Evolutionary conservation across 2,329 filamentous ascomycete species (phyloP).

Genomic region (Drechslerella dactyloides): DNA sequence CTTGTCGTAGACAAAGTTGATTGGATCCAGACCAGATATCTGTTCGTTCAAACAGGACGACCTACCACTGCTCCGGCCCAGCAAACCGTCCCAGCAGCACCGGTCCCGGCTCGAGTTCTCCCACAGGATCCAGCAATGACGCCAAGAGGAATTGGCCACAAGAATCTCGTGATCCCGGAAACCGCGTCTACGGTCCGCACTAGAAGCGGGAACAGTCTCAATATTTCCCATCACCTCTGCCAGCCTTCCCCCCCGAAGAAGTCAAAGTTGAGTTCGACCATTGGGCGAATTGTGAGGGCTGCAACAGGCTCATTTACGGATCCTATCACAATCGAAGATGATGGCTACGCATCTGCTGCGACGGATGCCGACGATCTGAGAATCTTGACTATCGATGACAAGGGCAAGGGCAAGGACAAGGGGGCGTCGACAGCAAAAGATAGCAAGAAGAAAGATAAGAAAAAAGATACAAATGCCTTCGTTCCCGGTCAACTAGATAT

Average conservation of each 20-base stretch:
- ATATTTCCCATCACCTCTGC: slow-evolving; percentile 4
- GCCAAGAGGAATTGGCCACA: slow-evolving; percentile 57
- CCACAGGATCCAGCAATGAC: slow-evolving; percentile 56
- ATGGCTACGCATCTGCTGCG: slow-evolving; percentile 31
- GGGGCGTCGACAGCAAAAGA: slow-evolving; percentile 9
- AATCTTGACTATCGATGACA: slow-evolving; percentile 36
- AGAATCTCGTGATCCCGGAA: slow-evolving; percentile 57
- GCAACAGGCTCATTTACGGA: slow-evolving; percentile 16
- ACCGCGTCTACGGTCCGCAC: slow-evolving; percentile 51
- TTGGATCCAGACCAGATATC: slow-evolving; percentile 89
- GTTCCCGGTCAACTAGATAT: slow-evolving; percentile 71
- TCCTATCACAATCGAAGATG: slow-evolving; percentile 17
- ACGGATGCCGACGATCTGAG: slow-evolving; percentile 37
- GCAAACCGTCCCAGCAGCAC: neutral
- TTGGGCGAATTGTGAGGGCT: slow-evolving; percentile 26
- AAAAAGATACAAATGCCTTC: slow-evolving; percentile 65
- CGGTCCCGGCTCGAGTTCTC: slow-evolving; percentile 52
- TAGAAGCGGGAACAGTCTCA: slow-evolving; percentile 26
- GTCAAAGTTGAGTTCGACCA: slow-evolving; percentile 25
- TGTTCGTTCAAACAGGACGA: slow-evolving; percentile 66
- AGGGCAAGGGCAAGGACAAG: slow-evolving; percentile 13
- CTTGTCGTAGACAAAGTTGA: slow-evolving; percentile 73
- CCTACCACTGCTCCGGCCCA: neutral
- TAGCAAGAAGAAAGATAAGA: slow-evolving; percentile 29
- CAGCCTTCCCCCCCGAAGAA: slow-evolving; percentile 34